Evolutionary conservation across 2,329 filamentous ascomycete species (phyloP).

Genomic region (Xylariaceae sp.): DNA sequence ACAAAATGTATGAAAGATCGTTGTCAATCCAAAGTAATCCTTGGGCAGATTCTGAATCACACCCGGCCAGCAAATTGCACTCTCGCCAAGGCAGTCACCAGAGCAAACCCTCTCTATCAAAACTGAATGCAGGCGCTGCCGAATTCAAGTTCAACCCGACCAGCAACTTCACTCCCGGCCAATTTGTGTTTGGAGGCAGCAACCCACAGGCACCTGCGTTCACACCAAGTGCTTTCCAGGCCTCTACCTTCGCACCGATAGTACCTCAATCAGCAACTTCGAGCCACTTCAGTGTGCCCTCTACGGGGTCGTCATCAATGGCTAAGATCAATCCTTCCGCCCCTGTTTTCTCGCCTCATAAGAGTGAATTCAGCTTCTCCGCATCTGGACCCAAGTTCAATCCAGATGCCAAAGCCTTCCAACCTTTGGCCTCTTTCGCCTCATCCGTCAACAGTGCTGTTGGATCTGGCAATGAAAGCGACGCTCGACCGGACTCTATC

Average conservation of each 20-base stretch:
- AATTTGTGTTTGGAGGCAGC: conserved; percentile 47
- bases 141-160: conserved; percentile 76
- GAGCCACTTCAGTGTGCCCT: conserved; percentile 41
- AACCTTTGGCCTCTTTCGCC: conserved; percentile 51
- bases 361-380: conserved; percentile 54
- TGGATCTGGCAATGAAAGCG: conserved; percentile 43
- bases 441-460: conserved; percentile 45
- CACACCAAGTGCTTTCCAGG: conserved; percentile 48
- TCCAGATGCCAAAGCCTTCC: conserved; percentile 73
- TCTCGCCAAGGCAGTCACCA: conserved; percentile 53
- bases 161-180: conserved; percentile 46
- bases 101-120: conserved; percentile 69
- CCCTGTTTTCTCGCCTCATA: conserved; percentile 66
- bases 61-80: conserved; percentile 33
- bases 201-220: conserved; percentile 33
- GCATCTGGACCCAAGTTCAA: conserved; percentile 65
- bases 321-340: conserved; percentile 64
- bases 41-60: conserved; percentile 52
- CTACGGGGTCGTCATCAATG: conserved; percentile 33
- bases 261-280: conserved; percentile 34
- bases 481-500: conserved; percentile 49
- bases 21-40: conserved; percentile 59
- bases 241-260: conserved; percentile 33
- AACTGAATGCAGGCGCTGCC: conserved; percentile 82
- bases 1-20: conserved; percentile 49